Evolutionary conservation across 2,329 filamentous ascomycete genomes (phyloP).

Genomic region (Ceratocystis smalleyi): DNA sequence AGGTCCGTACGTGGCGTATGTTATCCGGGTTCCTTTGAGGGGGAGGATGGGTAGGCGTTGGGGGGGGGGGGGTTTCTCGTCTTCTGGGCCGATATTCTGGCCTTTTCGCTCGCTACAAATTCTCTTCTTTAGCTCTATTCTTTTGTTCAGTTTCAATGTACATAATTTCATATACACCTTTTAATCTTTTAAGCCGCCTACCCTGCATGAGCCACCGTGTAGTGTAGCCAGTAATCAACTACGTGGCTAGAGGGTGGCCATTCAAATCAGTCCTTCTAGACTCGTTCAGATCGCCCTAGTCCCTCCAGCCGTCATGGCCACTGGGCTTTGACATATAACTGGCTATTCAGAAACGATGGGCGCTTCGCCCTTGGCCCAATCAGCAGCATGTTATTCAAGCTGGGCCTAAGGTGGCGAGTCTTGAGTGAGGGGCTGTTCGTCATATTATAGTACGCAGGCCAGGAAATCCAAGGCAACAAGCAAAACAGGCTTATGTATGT

Average conservation of each 20-base stretch:
- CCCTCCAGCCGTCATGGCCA: too few relatives aligned
- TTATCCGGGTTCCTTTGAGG: background rate
- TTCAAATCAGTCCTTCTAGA: too few relatives aligned
- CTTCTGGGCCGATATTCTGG: background rate
- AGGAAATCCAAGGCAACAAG: too few relatives aligned
- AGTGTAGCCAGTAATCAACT: too few relatives aligned
- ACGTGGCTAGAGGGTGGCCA: too few relatives aligned
- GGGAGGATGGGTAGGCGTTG: background rate
- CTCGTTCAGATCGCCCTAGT: too few relatives aligned
- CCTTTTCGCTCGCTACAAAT: background rate
- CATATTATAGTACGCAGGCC: background rate
- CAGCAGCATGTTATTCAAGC: too few relatives aligned
- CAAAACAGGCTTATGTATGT: background rate
- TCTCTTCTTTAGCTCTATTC: conserved; percentile 3
- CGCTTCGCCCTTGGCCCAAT: too few relatives aligned
- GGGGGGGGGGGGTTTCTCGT: background rate
- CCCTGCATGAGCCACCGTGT: too few relatives aligned
- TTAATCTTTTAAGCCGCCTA: conserved; percentile 1
- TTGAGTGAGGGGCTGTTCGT: background rate
- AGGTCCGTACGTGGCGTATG: background rate
- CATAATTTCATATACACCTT: conserved; percentile 15
- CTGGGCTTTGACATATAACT: too few relatives aligned
- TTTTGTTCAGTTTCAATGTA: conserved; percentile 10
- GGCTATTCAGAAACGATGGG: too few relatives aligned
- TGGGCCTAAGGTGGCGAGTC: too few relatives aligned